Evolutionary conservation across 2,329 filamentous ascomycete genomes (phyloP), one percentile per base, ranked within the genome.

Genomic region (Pestalotiopsis sp.): DNA sequence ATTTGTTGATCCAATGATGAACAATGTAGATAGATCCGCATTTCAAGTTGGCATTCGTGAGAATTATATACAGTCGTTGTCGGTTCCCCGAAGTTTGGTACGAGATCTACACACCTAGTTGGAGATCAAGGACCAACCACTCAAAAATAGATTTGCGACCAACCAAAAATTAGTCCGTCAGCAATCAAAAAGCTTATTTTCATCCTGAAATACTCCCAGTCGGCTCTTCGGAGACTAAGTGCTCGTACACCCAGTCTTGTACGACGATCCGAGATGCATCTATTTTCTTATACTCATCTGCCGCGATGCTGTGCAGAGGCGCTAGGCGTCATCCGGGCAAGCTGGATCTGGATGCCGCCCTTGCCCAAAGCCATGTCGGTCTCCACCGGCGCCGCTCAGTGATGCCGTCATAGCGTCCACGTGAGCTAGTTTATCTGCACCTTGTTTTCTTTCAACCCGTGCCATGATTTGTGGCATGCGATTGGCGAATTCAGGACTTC

Each of bases 361-460:
- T 27, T 38, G 20, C 31, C 14, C 20, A 23, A 25, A 31, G 14
- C 58, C 58, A 61, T 31, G 31, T 31, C 31, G 31, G 31, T 31
- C 31, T 7, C 31, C 31, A 31, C 31, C 31, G 31, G 7, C 31
- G 31, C 31, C 31, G 31, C 31, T 31, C 31, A 31, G 27, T 61
- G 59, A 64, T 64, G 61, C 61, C 61, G 61, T 64, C 61, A 64
- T 64, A 64, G 41, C 38, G 39, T 36, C 61, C 61, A 45, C 61
- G 61, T 64, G 61, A 64, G 20, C 61, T 23, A 12, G 13, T 25
- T 23, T 4, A 31, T 31, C 52, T 64, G 61, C 61, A 64, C 61
- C 61, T 14, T 45, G 38, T 64, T 64, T 64, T 64, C 17, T 6
- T 36, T 61, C 27, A n/a, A 17, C 31, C 27, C 38, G 27, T 61